phyloP scores from a whole-genome alignment of 306 rosid species.

The Castanea crenata region DNA sequence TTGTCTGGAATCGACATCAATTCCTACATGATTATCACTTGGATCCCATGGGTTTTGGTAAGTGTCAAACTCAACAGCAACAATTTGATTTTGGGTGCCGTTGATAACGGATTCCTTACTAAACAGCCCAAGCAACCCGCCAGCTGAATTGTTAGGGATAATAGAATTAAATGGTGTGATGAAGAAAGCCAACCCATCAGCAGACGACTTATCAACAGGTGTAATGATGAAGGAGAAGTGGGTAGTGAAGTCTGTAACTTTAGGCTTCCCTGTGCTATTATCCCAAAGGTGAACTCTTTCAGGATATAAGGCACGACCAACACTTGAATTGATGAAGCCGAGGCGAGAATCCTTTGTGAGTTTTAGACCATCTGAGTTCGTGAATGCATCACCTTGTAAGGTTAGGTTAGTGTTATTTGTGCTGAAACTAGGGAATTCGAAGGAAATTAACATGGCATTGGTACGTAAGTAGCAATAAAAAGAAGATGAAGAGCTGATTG shows the following conservation, averaged over 20 bases:
- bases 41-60: constrained; percentile 53
- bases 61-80: constrained; percentile 76
- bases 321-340: constrained; percentile 37
- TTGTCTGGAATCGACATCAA: constrained; percentile 48
- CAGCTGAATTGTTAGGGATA: constrained; percentile 46
- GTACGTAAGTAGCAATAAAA: constrained; percentile 3
- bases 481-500: constrained; percentile 4
- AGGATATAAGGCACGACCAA: constrained; percentile 52
- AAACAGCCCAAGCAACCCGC: constrained; percentile 41
- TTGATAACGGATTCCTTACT: too few species aligned
- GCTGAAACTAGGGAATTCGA: constrained; percentile 40
- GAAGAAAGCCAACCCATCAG: constrained; percentile 73
- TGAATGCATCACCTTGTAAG: constrained; percentile 57
- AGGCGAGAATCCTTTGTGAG: constrained; percentile 56
- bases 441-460: constrained; percentile 11
- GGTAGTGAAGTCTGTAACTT: constrained; percentile 52
- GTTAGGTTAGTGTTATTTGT: too few species aligned
- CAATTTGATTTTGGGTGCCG: too few species aligned
- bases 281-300: constrained; percentile 60
- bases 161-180: constrained; percentile 48
- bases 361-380: constrained; percentile 40
- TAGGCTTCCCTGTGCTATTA: constrained; percentile 29
- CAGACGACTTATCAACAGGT: constrained; percentile 13
- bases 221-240: constrained; percentile 63
- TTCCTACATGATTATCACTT: constrained; percentile 54